Evolutionary conservation across 1,284 basidiomycete genomes (phyloP).

Genomic region (Malassezia arunalokei): DNA sequence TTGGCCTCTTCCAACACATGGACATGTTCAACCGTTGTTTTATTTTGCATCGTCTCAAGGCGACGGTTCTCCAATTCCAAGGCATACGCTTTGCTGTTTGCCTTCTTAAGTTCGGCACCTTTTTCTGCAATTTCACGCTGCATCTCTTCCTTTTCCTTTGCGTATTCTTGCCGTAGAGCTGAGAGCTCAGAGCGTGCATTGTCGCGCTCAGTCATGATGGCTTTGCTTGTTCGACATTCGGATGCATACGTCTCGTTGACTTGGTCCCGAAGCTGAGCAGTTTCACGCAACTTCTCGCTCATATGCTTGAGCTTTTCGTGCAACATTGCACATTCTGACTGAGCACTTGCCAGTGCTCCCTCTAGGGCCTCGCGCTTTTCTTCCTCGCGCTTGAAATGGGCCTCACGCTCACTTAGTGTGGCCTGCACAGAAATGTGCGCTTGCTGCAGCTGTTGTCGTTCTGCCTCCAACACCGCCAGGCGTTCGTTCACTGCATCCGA

Average conservation of each 20-base stretch:
- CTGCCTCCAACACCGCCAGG: neutral
- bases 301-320: neutral
- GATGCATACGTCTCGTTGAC: conserved; percentile 33
- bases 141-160: conserved; percentile 63
- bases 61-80: conserved; percentile 48
- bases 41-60: conserved; percentile 65
- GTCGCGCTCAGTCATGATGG: conserved; percentile 50
- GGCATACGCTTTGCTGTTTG: conserved; percentile 42
- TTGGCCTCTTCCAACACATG: conserved; percentile 95
- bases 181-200: conserved; percentile 48
- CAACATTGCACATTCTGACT: conserved; percentile 6
- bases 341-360: conserved; percentile 6
- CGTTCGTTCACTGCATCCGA: neutral
- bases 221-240: conserved; percentile 59
- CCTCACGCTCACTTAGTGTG: neutral
- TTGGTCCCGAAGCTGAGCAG: conserved; percentile 46
- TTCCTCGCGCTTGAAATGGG: neutral
- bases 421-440: neutral
- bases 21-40: conserved; percentile 96
- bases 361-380: neutral
- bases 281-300: neutral
- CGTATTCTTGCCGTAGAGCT: conserved; percentile 61
- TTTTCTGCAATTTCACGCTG: conserved; percentile 55
- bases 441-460: neutral
- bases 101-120: conserved; percentile 26